These are phyloP conservation scores for Yarrowia porcina DNA, from an alignment of 805 yeast species.

Conservation along the genomic window DNA sequence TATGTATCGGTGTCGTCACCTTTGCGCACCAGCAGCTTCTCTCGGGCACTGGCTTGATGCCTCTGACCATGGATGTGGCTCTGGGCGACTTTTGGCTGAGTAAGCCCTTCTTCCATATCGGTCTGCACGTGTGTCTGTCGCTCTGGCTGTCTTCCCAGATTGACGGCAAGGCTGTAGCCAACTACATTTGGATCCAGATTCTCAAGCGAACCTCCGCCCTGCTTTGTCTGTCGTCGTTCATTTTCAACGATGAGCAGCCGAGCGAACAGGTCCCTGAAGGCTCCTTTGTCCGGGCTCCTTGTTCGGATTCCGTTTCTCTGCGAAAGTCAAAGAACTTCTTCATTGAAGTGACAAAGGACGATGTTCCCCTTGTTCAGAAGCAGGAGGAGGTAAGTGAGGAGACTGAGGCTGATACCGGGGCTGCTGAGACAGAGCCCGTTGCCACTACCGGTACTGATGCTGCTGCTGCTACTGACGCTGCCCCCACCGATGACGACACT, in stretches of 20 bases:
- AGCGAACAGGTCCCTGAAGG: conserved; percentile 67
- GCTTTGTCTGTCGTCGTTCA: conserved; percentile 77
- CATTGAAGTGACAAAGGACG: conserved; percentile 78
- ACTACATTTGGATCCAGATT: conserved; percentile 53
- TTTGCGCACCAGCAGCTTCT: conserved; percentile 39
- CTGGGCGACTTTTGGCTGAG: conserved; percentile 26
- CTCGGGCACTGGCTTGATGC: conserved; percentile 23
- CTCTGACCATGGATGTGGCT: conserved; percentile 34
- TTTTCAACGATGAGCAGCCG: conserved; percentile 52
- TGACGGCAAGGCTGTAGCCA: conserved; percentile 27
- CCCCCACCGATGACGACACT: neutral
- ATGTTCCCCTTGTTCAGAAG: conserved; percentile 51
- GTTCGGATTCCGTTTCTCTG: conserved; percentile 69
- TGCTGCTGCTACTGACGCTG: conserved; percentile 41
- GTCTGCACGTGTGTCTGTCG: conserved; percentile 26
- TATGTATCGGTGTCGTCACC: conserved; percentile 70
- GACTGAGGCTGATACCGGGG: neutral
- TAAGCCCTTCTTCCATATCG: conserved; percentile 5
- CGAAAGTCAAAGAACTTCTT: conserved; percentile 59
- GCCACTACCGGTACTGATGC: conserved; percentile 20
- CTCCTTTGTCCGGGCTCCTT: conserved; percentile 79
- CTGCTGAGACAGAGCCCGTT: no score
- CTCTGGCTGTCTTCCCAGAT: conserved; percentile 27
- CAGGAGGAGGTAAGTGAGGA: conserved; percentile 35
- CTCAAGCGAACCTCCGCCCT: conserved; percentile 54